A percentile compares a stretch with the other conserved stretches of the same genome.
These are phyloP conservation scores for Secale cereale DNA, from an alignment of 176 grass and related monocot species.

Conservation along the genomic window DNA sequence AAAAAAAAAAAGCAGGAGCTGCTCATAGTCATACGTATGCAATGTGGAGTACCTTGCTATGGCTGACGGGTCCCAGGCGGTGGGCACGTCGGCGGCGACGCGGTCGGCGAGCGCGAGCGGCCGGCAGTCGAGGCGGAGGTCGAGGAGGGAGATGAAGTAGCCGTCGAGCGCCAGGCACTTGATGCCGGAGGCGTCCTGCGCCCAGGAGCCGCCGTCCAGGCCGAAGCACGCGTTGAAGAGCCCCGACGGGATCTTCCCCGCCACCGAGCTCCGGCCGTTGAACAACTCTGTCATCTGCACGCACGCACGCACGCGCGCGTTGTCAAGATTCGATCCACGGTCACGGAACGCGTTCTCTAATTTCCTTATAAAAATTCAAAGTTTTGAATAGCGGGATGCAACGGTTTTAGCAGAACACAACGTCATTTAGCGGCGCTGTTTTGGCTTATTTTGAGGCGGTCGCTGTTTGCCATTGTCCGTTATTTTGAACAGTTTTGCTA, in stretches of 20 bases:
- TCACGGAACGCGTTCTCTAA: too few species aligned
- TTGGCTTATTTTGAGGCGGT: too few species aligned
- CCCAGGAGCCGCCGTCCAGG: slow-evolving; percentile 62
- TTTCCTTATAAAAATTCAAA: background rate
- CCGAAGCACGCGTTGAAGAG: slow-evolving; percentile 67
- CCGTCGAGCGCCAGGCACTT: slow-evolving; percentile 84
- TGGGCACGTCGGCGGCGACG: slow-evolving; percentile 53
- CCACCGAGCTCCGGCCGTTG: slow-evolving; percentile 66
- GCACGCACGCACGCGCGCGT: background rate
- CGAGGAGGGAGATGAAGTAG: slow-evolving; percentile 91
- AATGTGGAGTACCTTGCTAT: slow-evolving; percentile 76
- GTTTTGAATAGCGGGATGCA: background rate
- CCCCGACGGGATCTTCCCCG: slow-evolving; percentile 86
- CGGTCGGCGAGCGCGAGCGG: slow-evolving; percentile 47
- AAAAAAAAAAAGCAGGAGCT: too few species aligned
- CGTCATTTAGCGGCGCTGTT: too few species aligned
- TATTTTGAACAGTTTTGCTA: too few species aligned
- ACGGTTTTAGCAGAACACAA: too few species aligned
- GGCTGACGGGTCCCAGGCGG: slow-evolving; percentile 53
- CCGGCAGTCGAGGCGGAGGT: slow-evolving; percentile 56
- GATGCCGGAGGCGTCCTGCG: slow-evolving; percentile 51
- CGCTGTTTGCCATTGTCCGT: too few species aligned
- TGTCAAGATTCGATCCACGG: background rate
- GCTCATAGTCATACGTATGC: too few species aligned
- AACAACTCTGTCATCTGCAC: slow-evolving; percentile 86